Percentiles rank a stretch among this genome's conserved stretches.
These are phyloP conservation scores for Phylloporus arenicola DNA, from an alignment of 768 basidiomycete species.

Conservation along the genomic window DNA sequence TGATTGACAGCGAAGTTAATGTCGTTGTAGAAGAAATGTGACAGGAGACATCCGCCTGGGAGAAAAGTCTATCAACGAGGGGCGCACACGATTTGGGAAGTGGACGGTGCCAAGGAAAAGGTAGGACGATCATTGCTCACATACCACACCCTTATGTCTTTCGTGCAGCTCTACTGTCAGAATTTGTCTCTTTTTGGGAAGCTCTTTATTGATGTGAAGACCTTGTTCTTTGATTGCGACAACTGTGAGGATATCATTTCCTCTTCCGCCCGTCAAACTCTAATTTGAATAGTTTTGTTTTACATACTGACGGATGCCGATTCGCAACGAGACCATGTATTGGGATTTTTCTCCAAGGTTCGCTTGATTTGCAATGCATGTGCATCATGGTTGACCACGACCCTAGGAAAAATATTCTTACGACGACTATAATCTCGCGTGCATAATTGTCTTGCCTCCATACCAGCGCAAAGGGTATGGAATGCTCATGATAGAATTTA, in stretches of 20 bases:
- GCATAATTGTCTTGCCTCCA: slow-evolving; percentile 92
- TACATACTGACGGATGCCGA: slow-evolving; percentile 88
- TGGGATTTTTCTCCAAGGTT: slow-evolving; percentile 69
- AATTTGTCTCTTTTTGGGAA: slow-evolving; percentile 95
- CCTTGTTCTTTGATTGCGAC: slow-evolving; percentile 85
- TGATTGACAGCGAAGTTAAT: slow-evolving; percentile 9
- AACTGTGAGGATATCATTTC: slow-evolving; percentile 52
- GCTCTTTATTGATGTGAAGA: slow-evolving; percentile 98
- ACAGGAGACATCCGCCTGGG: slow-evolving; percentile 72
- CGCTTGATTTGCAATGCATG: neutral
- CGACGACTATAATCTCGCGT: slow-evolving; percentile 96
- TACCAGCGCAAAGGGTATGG: slow-evolving; percentile 88
- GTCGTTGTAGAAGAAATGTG: slow-evolving; percentile 57
- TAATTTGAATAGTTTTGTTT: slow-evolving; percentile 56
- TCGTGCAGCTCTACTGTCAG: slow-evolving; percentile 84
- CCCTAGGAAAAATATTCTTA: slow-evolving; percentile 87
- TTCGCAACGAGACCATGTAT: slow-evolving; percentile 71
- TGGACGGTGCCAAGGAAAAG: slow-evolving; percentile 84
- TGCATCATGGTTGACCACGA: neutral
- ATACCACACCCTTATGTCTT: neutral
- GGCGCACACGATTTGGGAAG: slow-evolving; percentile 89
- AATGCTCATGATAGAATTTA: slow-evolving; percentile 97
- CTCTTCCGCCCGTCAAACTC: neutral
- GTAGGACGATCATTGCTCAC: slow-evolving; percentile 34
- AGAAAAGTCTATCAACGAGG: slow-evolving; percentile 86